phyloP scores from a whole-genome alignment of 2,329 filamentous ascomycete species.

The Triangularia setosa region DNA sequence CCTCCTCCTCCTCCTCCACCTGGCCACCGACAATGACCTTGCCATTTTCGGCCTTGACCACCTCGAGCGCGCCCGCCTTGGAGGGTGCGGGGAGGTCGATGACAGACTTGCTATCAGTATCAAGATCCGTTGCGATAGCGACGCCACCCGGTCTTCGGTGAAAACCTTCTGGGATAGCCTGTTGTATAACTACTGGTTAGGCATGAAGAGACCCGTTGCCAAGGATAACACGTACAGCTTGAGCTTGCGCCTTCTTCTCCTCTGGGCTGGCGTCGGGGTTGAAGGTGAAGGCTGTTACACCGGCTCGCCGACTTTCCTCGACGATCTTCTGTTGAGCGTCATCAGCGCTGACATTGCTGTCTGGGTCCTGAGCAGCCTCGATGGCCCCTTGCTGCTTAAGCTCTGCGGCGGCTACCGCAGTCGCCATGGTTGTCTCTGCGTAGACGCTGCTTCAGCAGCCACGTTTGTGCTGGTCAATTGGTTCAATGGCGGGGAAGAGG shows the following conservation, averaged over 20 bases:
- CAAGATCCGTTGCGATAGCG: constrained; percentile 74
- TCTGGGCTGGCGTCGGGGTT: constrained; percentile 79
- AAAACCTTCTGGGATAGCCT: constrained; percentile 63
- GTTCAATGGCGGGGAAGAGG: constrained; percentile 6
- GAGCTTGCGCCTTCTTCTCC: constrained; percentile 77
- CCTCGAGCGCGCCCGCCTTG: constrained; percentile 63
- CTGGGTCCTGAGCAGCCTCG: constrained; percentile 70
- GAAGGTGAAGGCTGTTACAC: constrained; percentile 78
- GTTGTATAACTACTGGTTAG: background rate
- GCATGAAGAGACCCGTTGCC: background rate
- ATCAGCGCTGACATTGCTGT: constrained; percentile 63
- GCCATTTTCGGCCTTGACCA: constrained; percentile 47
- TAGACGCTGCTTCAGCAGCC: constrained; percentile 17
- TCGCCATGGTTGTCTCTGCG: constrained; percentile 29
- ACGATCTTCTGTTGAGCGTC: constrained; percentile 72
- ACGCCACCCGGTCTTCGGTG: constrained; percentile 61
- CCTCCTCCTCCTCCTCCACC: constrained; percentile 54
- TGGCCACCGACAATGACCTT: constrained; percentile 47
- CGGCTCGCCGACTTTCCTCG: constrained; percentile 72
- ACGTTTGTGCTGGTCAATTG: constrained; percentile 16
- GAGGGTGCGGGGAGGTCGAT: constrained; percentile 75
- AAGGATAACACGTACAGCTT: constrained; percentile 56
- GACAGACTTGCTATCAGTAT: constrained; percentile 63
- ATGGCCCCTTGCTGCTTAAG: constrained; percentile 77
- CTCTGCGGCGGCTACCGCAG: constrained; percentile 45